Base-by-base conservation (phyloP, 805 yeast species). In the Starmerella floricola region DNA sequence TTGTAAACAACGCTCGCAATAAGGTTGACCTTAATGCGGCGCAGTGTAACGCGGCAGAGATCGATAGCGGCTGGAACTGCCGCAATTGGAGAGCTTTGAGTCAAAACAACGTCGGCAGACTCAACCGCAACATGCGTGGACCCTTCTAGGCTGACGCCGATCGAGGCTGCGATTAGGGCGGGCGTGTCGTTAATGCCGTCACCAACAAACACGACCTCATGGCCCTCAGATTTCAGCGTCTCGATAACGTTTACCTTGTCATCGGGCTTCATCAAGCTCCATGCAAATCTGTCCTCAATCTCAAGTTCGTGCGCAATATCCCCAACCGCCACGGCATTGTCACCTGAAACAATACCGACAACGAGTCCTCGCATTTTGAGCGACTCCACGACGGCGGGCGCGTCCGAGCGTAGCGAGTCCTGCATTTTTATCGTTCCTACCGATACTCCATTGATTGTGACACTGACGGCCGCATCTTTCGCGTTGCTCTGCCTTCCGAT, bases 161-260 rank as follows among this genome's bases (percentile, higher is more conserved):
- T 63, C 51, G 86, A 84, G 1, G 95, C 81, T 42, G 79, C 72
- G 1, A 84, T 94, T 42, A 91, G 69, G 0, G 97, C 97, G 0
- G 98, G 96, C 0, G 97, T 94, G 59, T 91, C 99, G 60, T 91
- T 91, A 51, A 91, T 83, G 46, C 99, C 99, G 62, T 91, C 99
- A 30, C 99, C 99, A 18, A 91, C 79, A 68, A 93, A 86, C 5
- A 87, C 88, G 32, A 91, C 79, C n/a, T 34, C 38, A 11, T 44
- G 40, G 13, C 56, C 59, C 54, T 78, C 82, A 42, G 84, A 63
- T 37, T 69, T 66, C 31, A 54, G 41, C 2, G 38, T 33, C 27
- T 63, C 62, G 18, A 91, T 75, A 27, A 84, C 68, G 24, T 70
- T 70, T 42, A 83, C 77, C 61, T 91, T 91, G 41, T 79, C 80